Conservation (phyloP, 1,139 yeast genomes). For the Zhuliangozyma parablackwelliae region DNA sequence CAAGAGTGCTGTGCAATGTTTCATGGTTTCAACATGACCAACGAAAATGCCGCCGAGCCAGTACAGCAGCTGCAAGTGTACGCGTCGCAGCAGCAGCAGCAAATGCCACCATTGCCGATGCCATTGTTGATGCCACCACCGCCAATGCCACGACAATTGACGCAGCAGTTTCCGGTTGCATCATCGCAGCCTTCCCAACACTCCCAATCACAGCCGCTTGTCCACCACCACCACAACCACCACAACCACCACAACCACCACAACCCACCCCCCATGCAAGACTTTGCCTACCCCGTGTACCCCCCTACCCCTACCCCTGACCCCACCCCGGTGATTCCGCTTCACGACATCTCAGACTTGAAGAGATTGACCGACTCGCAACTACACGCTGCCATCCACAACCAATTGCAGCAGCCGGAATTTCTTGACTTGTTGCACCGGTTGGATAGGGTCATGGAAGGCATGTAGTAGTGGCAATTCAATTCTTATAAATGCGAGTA, state of each 20-base stretch:
- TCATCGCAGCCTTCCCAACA: neutral
- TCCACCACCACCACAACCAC: neutral
- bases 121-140: too few species aligned
- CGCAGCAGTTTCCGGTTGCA: too few species aligned
- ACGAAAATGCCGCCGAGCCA: too few species aligned
- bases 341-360: slow-evolving; percentile 6
- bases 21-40: too few species aligned
- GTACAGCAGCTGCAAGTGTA: too few species aligned
- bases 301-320: slow-evolving; percentile 1
- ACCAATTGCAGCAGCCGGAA: slow-evolving; percentile 7
- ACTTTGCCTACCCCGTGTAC: neutral
- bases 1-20: slow-evolving; percentile 9
- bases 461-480: neutral
- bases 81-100: neutral
- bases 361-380: slow-evolving; percentile 10
- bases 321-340: neutral
- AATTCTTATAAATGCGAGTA: slow-evolving; percentile 3
- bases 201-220: neutral
- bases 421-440: slow-evolving; percentile 8
- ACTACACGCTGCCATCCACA: slow-evolving; percentile 10
- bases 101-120: neutral
- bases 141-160: too few species aligned
- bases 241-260: neutral
- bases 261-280: neutral
- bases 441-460: slow-evolving; percentile 8